Evolutionary conservation across 352 stramenopile species (phyloP).

Genomic region (Phytopythium aichiense): DNA sequence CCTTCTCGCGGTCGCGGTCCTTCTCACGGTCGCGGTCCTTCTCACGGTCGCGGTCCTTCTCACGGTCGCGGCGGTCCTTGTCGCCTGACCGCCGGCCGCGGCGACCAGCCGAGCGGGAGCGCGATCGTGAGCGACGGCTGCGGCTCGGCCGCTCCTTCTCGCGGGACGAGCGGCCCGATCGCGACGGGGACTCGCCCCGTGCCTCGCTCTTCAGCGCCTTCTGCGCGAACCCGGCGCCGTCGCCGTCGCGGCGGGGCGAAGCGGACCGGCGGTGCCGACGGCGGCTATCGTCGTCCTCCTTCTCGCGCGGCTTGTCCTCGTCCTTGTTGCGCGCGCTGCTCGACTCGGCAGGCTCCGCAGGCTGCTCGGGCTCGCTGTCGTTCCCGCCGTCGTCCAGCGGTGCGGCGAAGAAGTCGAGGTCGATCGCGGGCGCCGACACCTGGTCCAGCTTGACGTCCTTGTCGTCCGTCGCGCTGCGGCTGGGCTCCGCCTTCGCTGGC

Average conservation of each 20-base stretch:
- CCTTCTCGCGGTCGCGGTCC: slow-evolving; percentile 23
- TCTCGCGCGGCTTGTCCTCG: slow-evolving; percentile 27
- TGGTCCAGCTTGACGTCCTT: slow-evolving; percentile 79
- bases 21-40: slow-evolving; percentile 26
- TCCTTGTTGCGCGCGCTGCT: slow-evolving; percentile 10
- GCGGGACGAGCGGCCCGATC: slow-evolving; percentile 29
- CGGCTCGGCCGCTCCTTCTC: slow-evolving; percentile 23
- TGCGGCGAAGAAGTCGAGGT: slow-evolving; percentile 72
- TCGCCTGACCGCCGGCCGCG: slow-evolving; percentile 27
- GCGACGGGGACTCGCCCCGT: slow-evolving; percentile 18
- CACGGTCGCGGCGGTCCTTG: slow-evolving; percentile 18
- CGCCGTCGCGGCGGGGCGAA: slow-evolving; percentile 13
- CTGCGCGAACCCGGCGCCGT: slow-evolving; percentile 20
- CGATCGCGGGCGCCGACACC: slow-evolving; percentile 75
- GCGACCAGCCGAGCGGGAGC: slow-evolving; percentile 22
- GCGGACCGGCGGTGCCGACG: slow-evolving; percentile 13
- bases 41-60: slow-evolving; percentile 28
- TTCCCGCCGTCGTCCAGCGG: slow-evolving; percentile 42
- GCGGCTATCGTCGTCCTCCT: slow-evolving; percentile 23
- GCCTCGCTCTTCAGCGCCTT: slow-evolving; percentile 25
- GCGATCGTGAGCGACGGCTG: slow-evolving; percentile 42
- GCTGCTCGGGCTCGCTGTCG: slow-evolving; percentile 34
- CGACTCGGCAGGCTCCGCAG: slow-evolving; percentile 9
- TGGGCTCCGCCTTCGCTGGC: slow-evolving; percentile 8
- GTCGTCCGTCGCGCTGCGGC: slow-evolving; percentile 19